Evolutionary conservation across 305 asterid species (phyloP).

Genomic region (Solanum chacoense): DNA sequence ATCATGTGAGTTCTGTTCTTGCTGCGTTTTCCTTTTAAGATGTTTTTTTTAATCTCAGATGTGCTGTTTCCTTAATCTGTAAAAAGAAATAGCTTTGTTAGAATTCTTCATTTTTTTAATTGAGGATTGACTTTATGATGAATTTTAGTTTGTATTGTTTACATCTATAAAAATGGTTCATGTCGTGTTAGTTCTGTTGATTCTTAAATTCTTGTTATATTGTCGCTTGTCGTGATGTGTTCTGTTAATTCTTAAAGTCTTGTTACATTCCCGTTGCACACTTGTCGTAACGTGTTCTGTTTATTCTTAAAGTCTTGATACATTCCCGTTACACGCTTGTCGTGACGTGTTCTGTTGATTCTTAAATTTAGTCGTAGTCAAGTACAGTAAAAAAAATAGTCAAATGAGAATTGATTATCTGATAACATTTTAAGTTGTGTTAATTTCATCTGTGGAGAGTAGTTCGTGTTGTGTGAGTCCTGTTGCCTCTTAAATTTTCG

Average conservation of each 20-base stretch:
- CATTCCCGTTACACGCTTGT: not conserved
- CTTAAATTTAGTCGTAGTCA: not conserved
- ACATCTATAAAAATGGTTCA: not conserved
- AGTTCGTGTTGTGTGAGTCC: not conserved
- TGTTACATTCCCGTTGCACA: not conserved
- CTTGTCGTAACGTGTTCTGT: not conserved
- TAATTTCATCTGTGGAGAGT: not conserved
- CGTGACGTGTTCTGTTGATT: not conserved
- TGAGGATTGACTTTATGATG: not conserved
- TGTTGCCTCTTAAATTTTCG: not conserved
- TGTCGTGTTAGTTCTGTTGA: not conserved
- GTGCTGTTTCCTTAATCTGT: not conserved
- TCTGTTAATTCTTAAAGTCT: not conserved
- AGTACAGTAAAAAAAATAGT: not conserved
- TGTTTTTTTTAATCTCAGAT: not conserved
- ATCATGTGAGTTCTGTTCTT: not conserved
- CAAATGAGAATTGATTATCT: not conserved
- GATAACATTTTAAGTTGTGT: not conserved
- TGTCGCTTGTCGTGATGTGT: not conserved
- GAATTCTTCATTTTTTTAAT: not conserved
- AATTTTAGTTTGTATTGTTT: not conserved
- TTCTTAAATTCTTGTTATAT: not conserved
- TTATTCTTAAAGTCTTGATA: not conserved
- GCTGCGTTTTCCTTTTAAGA: not conserved
- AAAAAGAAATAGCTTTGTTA: not conserved